Conservation (phyloP, 2,329 filamentous ascomycete species). For the Claviceps spartinae region DNA sequence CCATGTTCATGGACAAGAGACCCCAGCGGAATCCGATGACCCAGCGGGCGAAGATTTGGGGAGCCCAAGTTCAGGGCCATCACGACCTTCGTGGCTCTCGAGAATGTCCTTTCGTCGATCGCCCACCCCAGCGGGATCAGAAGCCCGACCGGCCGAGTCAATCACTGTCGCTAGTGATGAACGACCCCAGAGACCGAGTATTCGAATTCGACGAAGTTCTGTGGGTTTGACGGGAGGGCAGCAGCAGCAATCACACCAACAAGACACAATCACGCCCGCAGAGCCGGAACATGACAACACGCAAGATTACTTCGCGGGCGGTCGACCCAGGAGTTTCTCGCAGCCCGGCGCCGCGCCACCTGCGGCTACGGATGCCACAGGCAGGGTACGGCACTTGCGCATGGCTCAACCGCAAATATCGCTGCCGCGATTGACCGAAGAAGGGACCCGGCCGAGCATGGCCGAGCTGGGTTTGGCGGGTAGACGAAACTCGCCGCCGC, state of each 20-base stretch:
- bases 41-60: constrained; percentile 2
- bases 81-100: constrained; percentile 4
- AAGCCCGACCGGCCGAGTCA: not conserved
- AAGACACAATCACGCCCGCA: not conserved
- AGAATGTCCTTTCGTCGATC: constrained; percentile 2
- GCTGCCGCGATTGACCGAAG: constrained; percentile 26
- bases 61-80: not conserved
- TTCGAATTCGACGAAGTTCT: constrained; percentile 11
- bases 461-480: constrained; percentile 18
- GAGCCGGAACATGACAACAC: not conserved
- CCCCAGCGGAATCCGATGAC: constrained; percentile 1
- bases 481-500: constrained; percentile 8
- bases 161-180: not conserved
- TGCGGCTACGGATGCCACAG: constrained; percentile 8
- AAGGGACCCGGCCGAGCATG: constrained; percentile 22
- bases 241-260: not conserved
- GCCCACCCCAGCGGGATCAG: not conserved
- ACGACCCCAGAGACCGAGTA: constrained; percentile 10
- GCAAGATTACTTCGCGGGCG: not conserved
- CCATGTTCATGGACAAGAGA: not conserved
- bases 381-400: constrained; percentile 16
- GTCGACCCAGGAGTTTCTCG: constrained; percentile 23
- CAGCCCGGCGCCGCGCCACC: constrained; percentile 18
- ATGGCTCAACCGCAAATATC: constrained; percentile 19
- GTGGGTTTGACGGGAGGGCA: constrained; percentile 1